Conservation (phyloP, 1,284 basidiomycete genomes). For the Moesziomyces globuligerus region DNA sequence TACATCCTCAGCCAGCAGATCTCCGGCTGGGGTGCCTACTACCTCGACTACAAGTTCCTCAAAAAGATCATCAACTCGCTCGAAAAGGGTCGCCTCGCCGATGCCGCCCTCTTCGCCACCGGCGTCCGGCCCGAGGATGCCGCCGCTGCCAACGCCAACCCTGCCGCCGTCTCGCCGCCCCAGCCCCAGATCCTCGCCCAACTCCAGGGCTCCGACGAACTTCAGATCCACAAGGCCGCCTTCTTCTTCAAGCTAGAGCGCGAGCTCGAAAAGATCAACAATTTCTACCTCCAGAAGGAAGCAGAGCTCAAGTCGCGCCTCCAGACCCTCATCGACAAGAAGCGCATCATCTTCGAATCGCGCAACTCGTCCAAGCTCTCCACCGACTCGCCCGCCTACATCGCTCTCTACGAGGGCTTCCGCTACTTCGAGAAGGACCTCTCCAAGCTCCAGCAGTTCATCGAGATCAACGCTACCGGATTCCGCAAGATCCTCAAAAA, state of each 20-base stretch:
- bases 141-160: conserved; percentile 6
- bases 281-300: conserved; percentile 98
- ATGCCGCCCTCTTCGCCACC: conserved; percentile 85
- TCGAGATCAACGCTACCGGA: conserved; percentile 96
- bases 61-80: conserved; percentile 99
- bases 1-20: conserved; percentile 96
- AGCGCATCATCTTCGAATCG: conserved; percentile 71
- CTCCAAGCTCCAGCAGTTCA: conserved; percentile 94
- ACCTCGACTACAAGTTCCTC: conserved; percentile 97
- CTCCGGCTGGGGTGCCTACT: conserved; percentile 94
- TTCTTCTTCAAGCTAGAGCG: conserved; percentile 99
- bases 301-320: conserved; percentile 88
- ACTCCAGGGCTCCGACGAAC: conserved; percentile 59
- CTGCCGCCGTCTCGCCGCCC: conserved; percentile 21
- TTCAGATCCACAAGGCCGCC: conserved; percentile 85
- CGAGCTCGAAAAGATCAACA: conserved; percentile 99
- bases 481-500: conserved; percentile 99
- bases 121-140: conserved; percentile 75
- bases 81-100: conserved; percentile 85
- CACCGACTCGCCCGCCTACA: conserved; percentile 62
- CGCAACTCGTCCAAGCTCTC: conserved; percentile 53
- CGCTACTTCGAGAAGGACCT: conserved; percentile 92
- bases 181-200: conserved; percentile 53
- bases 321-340: conserved; percentile 92
- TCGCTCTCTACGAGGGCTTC: conserved; percentile 91